Evolutionary conservation across 768 basidiomycete genomes (phyloP).

Genomic region (Naganishia onofrii): DNA sequence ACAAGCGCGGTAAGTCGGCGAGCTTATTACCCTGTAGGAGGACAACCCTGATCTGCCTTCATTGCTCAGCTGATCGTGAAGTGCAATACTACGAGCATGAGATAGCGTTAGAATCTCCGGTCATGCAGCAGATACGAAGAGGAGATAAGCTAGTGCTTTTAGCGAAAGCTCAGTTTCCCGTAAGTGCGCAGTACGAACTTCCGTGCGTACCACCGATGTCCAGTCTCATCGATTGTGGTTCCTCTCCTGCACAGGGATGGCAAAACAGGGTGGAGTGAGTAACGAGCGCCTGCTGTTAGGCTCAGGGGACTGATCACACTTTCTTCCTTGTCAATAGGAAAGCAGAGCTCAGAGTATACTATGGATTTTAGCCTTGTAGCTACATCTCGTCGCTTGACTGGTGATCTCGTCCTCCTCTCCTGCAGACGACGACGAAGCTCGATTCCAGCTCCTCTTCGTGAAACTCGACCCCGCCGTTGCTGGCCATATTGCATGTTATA

Average conservation of each 20-base stretch:
- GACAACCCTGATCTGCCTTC: not conserved
- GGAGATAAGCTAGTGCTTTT: constrained; percentile 19
- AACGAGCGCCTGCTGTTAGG: too few relatives aligned
- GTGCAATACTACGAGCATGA: constrained; percentile 14
- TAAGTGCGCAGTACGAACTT: not conserved
- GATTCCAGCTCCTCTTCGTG: not conserved
- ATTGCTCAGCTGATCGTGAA: constrained; percentile 3
- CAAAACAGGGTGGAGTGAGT: constrained; percentile 16
- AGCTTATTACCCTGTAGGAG: not conserved
- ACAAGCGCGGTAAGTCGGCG: constrained; percentile 15
- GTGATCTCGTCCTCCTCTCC: not conserved
- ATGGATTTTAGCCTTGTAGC: not conserved
- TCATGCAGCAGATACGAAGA: constrained; percentile 16
- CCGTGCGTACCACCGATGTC: not conserved
- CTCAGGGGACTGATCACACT: not conserved
- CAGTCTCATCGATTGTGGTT: not conserved
- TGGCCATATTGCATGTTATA: not conserved
- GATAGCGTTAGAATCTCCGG: constrained; percentile 2
- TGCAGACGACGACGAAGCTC: not conserved
- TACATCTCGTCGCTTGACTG: not conserved
- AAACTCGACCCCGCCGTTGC: not conserved
- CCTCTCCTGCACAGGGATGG: not conserved
- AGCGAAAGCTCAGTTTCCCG: constrained; percentile 23
- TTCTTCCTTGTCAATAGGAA: not conserved
- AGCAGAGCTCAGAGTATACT: constrained; percentile 17